Evolutionary conservation across 345 rosid species (phyloP), one percentile per base, ranked within the genome.

Genomic region (Melaleuca alternifolia): DNA sequence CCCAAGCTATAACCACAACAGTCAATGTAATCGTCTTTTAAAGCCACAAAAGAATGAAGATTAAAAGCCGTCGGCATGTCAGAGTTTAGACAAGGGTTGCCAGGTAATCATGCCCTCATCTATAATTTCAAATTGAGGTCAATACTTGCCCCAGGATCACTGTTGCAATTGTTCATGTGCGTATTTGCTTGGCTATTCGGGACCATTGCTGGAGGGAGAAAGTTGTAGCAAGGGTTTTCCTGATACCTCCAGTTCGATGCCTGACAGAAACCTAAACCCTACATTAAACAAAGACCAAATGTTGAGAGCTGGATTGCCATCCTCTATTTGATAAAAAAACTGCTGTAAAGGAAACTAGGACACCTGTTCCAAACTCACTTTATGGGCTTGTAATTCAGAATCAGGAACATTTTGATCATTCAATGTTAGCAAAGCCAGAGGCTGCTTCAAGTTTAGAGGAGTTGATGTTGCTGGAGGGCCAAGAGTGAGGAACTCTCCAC

Each of bases 81-180:
- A 51, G 53, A 56, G 61, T 56, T 24, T 56, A 56, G 26, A 56
- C n/a, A 56, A 56, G 61, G 14, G 14, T 20, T 41, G 48, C 81
- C 81, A 33, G 48, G 6, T 71, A 37, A 44, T 33, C 81, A 71
- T 3, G 26, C 48, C 48, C 48, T 71, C 23, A 1, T 71, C 86
- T 85, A 91, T 84, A 94, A 84, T 89, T 89, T 91, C 91, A 94
- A 86, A 89, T 92, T 89, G 57, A 94, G 93, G 88, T 93, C 96
- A 65, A 94, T 85, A 77, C 85, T 86, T 86, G 87, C 95, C 79
- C 85, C 91, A 12, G 88, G 86, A 87, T 89, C 92, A 83, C 87
- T 87, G 50, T 87, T 83, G 82, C 83, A 61, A 6, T 50, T 87
- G 84, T 14, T 79, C 77, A 51, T 62, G 11, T 86, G 46, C 24